These are phyloP conservation scores for Clarireedia sp. DNA, from an alignment of 2,329 filamentous ascomycete genomes.

Conservation along the genomic window DNA sequence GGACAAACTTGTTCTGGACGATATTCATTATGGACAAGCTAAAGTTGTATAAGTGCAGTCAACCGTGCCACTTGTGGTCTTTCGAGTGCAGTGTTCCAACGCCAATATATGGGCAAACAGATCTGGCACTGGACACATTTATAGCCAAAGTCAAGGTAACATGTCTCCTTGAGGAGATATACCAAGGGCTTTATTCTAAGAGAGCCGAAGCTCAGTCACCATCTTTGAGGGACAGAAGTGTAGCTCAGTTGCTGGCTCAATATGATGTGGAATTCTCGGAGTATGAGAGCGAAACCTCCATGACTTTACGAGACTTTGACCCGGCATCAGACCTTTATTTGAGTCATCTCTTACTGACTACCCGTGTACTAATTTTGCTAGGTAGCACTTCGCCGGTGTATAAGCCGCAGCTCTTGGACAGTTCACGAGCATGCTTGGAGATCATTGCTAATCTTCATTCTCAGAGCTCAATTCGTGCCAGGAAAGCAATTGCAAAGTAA, in stretches of 20 bases:
- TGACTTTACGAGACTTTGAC: background rate
- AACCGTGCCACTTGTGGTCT: background rate
- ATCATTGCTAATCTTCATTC: no score
- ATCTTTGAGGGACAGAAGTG: background rate
- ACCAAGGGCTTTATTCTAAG: background rate
- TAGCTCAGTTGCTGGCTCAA: background rate
- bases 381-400: no score
- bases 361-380: no score
- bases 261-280: background rate
- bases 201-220: background rate
- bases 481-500: background rate
- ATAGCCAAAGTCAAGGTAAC: background rate
- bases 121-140: background rate
- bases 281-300: no score
- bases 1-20: background rate
- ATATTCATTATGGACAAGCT: background rate
- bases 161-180: background rate
- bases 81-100: background rate
- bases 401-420: no score
- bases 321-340: background rate
- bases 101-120: background rate
- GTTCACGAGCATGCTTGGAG: no score
- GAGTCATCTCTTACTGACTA: background rate
- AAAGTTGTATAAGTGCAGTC: background rate
- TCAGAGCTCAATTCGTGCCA: no score